Conservation (phyloP, 2,329 filamentous ascomycete genomes). For the Cladosporium cucumerinum region DNA sequence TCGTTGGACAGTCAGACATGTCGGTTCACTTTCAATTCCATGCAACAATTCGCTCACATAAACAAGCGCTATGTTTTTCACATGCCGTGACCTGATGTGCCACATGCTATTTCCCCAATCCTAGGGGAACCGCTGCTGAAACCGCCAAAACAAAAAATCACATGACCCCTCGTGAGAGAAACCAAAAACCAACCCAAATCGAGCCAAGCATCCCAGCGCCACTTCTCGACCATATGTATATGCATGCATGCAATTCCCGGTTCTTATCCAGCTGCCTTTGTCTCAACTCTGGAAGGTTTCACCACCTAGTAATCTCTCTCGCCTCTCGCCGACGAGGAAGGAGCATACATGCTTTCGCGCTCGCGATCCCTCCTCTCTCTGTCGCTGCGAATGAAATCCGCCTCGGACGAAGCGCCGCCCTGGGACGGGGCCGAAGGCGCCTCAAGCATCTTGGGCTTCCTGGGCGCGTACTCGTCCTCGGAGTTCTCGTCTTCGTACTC, state of each 20-base stretch:
- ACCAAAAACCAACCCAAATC: background rate
- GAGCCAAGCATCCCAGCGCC: background rate
- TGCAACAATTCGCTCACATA: background rate
- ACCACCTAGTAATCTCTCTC: background rate
- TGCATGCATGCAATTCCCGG: background rate
- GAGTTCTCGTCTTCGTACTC: slow-evolving; percentile 36
- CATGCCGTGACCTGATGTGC: background rate
- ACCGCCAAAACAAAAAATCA: background rate
- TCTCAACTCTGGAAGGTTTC: background rate
- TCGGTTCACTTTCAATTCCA: background rate
- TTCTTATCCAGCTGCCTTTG: background rate
- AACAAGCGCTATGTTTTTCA: background rate
- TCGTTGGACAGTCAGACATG: too few species aligned
- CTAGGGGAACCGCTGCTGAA: background rate
- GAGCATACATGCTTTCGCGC: slow-evolving; percentile 23
- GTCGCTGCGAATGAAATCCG: slow-evolving; percentile 30
- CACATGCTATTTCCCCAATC: background rate
- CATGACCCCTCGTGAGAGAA: background rate
- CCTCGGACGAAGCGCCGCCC: slow-evolving; percentile 19
- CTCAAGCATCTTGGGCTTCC: slow-evolving; percentile 35
- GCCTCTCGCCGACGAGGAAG: background rate
- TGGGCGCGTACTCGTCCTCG: slow-evolving; percentile 32
- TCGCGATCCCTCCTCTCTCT: slow-evolving; percentile 29
- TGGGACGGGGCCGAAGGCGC: slow-evolving; percentile 23
- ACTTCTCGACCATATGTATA: background rate